These are phyloP conservation scores for Tetrastigma voinierianum DNA, from an alignment of 164 flowering plant species.

Conservation along the genomic window DNA sequence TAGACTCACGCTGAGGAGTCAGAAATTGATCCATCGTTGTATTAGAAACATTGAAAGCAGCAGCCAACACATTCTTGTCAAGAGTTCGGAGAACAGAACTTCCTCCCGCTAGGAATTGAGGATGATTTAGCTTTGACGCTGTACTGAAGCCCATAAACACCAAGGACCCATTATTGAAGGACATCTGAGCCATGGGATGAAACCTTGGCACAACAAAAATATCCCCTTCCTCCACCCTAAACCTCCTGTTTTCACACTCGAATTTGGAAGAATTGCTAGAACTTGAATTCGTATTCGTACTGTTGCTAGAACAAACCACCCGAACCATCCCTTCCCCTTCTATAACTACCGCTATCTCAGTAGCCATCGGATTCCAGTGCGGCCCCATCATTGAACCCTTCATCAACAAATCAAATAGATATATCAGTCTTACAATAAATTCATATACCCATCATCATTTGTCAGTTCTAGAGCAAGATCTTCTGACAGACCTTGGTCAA, in stretches of 20 bases:
- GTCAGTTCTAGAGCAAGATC: too few relatives aligned
- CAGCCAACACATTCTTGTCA: constrained; percentile 42
- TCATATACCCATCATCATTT: neutral
- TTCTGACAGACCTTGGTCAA: constrained; percentile 54
- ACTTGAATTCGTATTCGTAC: constrained; percentile 25
- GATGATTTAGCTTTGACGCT: constrained; percentile 49
- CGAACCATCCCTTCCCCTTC: constrained; percentile 75
- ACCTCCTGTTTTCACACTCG: constrained; percentile 50
- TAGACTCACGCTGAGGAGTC: constrained; percentile 40
- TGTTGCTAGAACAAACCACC: constrained; percentile 49
- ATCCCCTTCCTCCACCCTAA: constrained; percentile 73
- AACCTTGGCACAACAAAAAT: constrained; percentile 66
- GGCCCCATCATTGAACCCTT: constrained; percentile 96
- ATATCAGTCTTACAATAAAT: neutral
- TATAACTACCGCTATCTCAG: constrained; percentile 61
- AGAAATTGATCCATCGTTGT: constrained; percentile 38
- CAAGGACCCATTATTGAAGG: constrained; percentile 69
- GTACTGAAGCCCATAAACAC: constrained; percentile 88
- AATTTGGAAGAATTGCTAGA: constrained; percentile 26
- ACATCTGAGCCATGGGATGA: constrained; percentile 84
- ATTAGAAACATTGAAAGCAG: constrained; percentile 48
- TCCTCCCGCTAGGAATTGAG: constrained; percentile 76
- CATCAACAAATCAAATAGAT: neutral
- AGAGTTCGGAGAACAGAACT: constrained; percentile 53
- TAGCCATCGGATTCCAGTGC: constrained; percentile 90